Conservation (phyloP, 2,329 filamentous ascomycete species). For the Dothideomycetidae sp. region DNA sequence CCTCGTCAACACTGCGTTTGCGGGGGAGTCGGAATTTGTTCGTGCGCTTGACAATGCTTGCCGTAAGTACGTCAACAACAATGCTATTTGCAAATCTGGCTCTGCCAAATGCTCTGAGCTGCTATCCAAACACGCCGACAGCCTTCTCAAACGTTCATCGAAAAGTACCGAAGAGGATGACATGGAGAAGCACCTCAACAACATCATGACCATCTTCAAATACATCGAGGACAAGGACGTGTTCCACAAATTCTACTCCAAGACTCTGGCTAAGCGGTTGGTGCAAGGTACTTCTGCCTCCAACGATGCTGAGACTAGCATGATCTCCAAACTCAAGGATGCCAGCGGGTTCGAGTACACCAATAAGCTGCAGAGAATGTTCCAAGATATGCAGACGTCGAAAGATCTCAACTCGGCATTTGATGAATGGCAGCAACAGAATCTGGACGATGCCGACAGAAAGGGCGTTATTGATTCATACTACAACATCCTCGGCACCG, state of each 20-base stretch:
- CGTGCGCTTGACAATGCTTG: constrained; percentile 93
- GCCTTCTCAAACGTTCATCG: constrained; percentile 79
- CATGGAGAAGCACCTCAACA: constrained; percentile 70
- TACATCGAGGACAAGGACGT: constrained; percentile 99
- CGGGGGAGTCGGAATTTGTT: constrained; percentile 92
- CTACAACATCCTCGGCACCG: constrained; percentile 87
- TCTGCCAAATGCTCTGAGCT: constrained; percentile 91
- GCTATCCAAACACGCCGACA: constrained; percentile 88
- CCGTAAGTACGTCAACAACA: constrained; percentile 94
- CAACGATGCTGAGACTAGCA: constrained; percentile 93
- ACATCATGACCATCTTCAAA: constrained; percentile 99
- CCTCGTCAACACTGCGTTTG: constrained; percentile 83
- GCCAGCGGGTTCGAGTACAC: constrained; percentile 98
- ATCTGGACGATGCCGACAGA: constrained; percentile 48
- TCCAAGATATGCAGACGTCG: constrained; percentile 98
- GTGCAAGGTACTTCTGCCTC: constrained; percentile 93
- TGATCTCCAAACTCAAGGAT: constrained; percentile 99
- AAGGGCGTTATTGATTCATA: constrained; percentile 68
- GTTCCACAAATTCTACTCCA: constrained; percentile 98
- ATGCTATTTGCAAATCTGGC: constrained; percentile 85
- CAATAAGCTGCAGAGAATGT: constrained; percentile 99
- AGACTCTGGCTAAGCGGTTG: constrained; percentile 85
- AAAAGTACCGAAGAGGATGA: constrained; percentile 90
- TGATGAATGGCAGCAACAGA: constrained; percentile 57
- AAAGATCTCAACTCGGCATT: constrained; percentile 90